Evolutionary conservation across 768 basidiomycete genomes (phyloP), one percentile per base, ranked within the genome.

Genomic region (Kondoa malvinella): DNA sequence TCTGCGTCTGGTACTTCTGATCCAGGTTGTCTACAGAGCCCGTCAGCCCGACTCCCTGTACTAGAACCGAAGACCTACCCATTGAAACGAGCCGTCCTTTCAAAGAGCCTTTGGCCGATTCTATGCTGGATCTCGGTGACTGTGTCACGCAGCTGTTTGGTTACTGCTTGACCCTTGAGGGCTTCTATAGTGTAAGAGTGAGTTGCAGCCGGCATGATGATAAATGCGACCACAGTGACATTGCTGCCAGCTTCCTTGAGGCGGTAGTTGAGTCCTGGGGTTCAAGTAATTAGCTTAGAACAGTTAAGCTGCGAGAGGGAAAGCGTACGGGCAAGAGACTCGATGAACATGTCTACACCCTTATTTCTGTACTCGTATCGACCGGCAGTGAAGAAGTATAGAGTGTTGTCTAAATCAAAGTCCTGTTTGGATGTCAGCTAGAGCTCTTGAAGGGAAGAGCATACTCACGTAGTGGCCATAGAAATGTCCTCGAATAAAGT

Each of bases 261-360:
- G 33, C 82, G 82, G 75, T 81, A 80, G 76, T 87, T 87, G 64
- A 87, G 80, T 67, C 80, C 78, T 80, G 72, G 29, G 15, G 29
- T 32, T 17, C 26, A 26, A 50, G 40, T 50, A 21, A 50, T 50
- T 21, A 50, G 40, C 21, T 8, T 50, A 50, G 40, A 50, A 34
- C n/a, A 4, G 2, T 14, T 25, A 58, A 25, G 25, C 17, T 21
- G 61, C 34, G 30, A n/a, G 29, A n/a, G n/a, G n/a, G n/a, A 29
- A 64, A 4, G 76, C 79, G 72, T 64, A 76, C 94, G 89, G 31
- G 94, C 95, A 67, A 99, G 84, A 21, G 87, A 83, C 79, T 99
- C 95, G 72, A 99, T 94, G 77, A 96, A 99, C 94, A 99, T 95
- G 76, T 99, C 95, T 32, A 97, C 92, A 67, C 95, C 95, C 80